Conservation (phyloP, 1,139 yeast genomes). For the Yamadazyma atlantica region DNA sequence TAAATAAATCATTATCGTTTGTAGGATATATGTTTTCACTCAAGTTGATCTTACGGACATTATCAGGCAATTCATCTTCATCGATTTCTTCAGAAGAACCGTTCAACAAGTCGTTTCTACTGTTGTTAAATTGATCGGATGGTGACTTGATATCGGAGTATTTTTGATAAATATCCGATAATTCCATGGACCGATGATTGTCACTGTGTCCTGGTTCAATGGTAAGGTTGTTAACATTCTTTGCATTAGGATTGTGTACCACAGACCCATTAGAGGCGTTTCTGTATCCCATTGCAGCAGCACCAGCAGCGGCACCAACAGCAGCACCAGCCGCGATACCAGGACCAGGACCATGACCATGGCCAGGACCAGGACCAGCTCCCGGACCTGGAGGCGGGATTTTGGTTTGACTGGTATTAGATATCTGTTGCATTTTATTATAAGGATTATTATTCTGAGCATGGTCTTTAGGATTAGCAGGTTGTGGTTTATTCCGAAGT, state of each 20-base stretch:
- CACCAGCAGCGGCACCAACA: constrained; percentile 4
- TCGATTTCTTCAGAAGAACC: constrained; percentile 37
- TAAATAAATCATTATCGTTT: constrained; percentile 38
- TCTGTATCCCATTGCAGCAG: constrained; percentile 3
- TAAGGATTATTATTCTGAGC: not conserved
- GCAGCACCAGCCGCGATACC: constrained; percentile 1
- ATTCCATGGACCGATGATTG: constrained; percentile 37
- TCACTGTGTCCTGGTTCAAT: constrained; percentile 10
- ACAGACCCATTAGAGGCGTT: constrained; percentile 9
- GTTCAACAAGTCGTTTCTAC: constrained; percentile 33
- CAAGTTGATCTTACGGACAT: constrained; percentile 29
- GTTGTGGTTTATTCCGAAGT: constrained; percentile 1
- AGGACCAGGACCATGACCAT: not conserved
- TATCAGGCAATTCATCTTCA: constrained; percentile 37
- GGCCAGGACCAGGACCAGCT: constrained; percentile 2
- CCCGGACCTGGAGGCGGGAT: constrained; percentile 4
- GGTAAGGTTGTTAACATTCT: constrained; percentile 14
- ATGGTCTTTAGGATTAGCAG: not conserved
- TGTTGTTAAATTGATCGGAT: constrained; percentile 36
- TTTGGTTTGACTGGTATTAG: constrained; percentile 1
- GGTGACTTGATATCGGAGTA: constrained; percentile 44
- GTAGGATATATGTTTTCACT: constrained; percentile 36
- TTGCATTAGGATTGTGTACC: constrained; percentile 7
- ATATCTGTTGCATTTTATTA: not conserved
- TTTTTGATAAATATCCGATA: constrained; percentile 47